A percentile compares a stretch with the other conserved stretches of the same genome.
Conservation (phyloP, 2,329 filamentous ascomycete genomes). For the Claviceps maximensis region DNA sequence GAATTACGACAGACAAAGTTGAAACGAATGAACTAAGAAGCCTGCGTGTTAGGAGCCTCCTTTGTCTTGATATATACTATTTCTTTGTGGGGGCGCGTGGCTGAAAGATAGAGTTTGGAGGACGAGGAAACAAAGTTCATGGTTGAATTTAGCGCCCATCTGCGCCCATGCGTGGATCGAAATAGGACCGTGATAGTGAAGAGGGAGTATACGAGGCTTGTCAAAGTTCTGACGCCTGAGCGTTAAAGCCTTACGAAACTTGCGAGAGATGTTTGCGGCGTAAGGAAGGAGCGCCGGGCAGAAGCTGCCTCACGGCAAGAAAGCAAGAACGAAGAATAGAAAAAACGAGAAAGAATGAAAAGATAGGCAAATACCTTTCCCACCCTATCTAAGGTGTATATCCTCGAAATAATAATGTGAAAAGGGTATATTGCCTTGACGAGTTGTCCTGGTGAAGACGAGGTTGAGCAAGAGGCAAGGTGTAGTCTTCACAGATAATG, state of each 20-base stretch:
- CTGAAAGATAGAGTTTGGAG: background rate
- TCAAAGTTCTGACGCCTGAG: background rate
- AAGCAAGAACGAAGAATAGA: background rate
- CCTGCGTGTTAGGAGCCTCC: background rate
- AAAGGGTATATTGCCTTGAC: background rate
- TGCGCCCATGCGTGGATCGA: background rate
- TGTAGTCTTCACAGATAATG: background rate
- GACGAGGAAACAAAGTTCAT: background rate
- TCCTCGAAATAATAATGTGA: background rate
- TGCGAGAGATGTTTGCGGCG: background rate
- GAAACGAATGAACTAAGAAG: background rate
- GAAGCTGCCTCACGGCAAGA: background rate
- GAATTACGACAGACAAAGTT: background rate
- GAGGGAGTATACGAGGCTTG: background rate
- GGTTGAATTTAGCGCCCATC: background rate
- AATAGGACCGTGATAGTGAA: background rate
- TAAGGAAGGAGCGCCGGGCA: background rate
- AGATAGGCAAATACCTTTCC: background rate
- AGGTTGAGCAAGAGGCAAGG: background rate
- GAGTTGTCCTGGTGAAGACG: background rate
- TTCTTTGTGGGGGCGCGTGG: background rate
- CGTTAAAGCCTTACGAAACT: background rate
- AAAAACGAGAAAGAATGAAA: background rate
- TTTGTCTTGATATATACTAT: background rate
- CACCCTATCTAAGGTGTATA: background rate